Evolutionary conservation across 1,139 yeast genomes (phyloP).

Genomic region (Pichia terricola): DNA sequence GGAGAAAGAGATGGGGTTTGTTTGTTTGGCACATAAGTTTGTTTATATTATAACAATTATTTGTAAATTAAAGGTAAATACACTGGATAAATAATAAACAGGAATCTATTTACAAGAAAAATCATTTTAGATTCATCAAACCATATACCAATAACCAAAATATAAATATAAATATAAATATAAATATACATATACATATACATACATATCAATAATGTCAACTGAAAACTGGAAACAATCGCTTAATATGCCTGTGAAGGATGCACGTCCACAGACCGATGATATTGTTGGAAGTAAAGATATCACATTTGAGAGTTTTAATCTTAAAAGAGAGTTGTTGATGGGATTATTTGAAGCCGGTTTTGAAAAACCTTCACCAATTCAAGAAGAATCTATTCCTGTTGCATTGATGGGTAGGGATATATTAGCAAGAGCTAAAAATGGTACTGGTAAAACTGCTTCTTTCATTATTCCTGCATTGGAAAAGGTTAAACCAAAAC

Average conservation of each 20-base stretch:
- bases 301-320: slow-evolving; percentile 83
- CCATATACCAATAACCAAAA: too few relatives aligned
- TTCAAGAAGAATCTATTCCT: slow-evolving; percentile 96
- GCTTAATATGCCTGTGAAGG: slow-evolving; percentile 72
- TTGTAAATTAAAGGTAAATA: too few relatives aligned
- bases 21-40: too few relatives aligned
- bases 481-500: slow-evolving; percentile 71
- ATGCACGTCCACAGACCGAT: slow-evolving; percentile 89
- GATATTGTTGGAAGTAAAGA: slow-evolving; percentile 93
- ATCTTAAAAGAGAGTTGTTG: slow-evolving; percentile 80
- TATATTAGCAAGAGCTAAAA: slow-evolving; percentile 94
- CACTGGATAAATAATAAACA: too few relatives aligned
- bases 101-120: too few relatives aligned
- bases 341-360: slow-evolving; percentile 99
- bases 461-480: slow-evolving; percentile 83
- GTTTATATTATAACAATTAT: too few relatives aligned
- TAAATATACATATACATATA: not conserved
- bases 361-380: slow-evolving; percentile 95
- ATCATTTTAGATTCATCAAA: too few relatives aligned
- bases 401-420: slow-evolving; percentile 94
- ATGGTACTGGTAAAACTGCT: slow-evolving; percentile 98
- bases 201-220: not conserved
- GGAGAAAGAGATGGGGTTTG: too few relatives aligned
- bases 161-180: too few relatives aligned
- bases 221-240: slow-evolving; percentile 55